Evolutionary conservation across 164 flowering plant genomes (phyloP), one percentile per base, ranked within the genome.

Genomic region (Stephania yunnanensis): DNA sequence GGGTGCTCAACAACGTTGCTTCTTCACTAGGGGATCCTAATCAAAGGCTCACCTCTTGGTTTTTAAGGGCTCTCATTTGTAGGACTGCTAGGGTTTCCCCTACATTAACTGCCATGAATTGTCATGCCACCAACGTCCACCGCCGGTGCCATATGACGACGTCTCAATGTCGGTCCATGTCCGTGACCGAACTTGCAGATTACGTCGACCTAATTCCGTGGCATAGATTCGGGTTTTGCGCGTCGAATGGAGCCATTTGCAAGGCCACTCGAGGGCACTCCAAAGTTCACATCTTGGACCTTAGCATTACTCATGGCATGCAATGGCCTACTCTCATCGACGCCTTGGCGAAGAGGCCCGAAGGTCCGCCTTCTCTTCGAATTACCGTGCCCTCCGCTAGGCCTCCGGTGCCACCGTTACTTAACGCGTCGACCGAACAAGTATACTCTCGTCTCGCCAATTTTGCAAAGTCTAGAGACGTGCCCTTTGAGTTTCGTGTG

Each of bases 251-350:
- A 69, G 86, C 86, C 50, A 90, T 92, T 53, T 85, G 79, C 61
- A 87, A 78, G 68, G 94, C 94, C n/a, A 73, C 85, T 78, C 81
- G 84, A 82, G 90, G 89, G 29, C 78, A 50, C 77, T 61, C 83
- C 4, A 88, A 42, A 73, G 89, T 89, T 76, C 97, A 92, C 65
- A 84, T 92, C 46, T 71, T 90, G 71, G 97, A 92, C 73, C 84
- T 92, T 71, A 92, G 97, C 78, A 88, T 87, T 80, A 89, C 91
- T 31, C 88, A 92, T 72, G 87, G 94, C 80, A 90, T 92, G 97
- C 97, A 92, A 63, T 92, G 94, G 97, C 97, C 97, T 36, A 92
- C 97, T 12, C 90, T 92, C n/a, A 89, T 92, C 17, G 94, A 92
- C 45, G 86, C 88, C 42, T 74, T 92, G 46, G 89, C 93, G 1